Percentiles rank a stretch among this genome's conserved stretches.
These are phyloP conservation scores for Amphicarpaea edgeworthii DNA, from an alignment of 306 rosid genomes.

Conservation along the genomic window DNA sequence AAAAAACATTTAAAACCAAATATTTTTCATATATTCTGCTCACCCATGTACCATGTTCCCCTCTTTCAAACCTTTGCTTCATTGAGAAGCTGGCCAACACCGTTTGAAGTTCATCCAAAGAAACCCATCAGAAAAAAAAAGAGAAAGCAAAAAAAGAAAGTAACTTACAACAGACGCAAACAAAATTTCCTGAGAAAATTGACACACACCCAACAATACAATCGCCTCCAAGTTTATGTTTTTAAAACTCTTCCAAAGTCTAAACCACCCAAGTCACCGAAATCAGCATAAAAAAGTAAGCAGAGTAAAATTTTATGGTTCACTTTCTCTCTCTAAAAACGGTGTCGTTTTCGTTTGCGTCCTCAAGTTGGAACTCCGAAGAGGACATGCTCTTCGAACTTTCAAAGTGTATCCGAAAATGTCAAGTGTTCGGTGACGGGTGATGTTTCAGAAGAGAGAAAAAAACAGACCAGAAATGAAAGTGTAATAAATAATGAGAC, in stretches of 20 bases:
- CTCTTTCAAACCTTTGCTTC: constrained; percentile 62
- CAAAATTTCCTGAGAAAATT: constrained; percentile 37
- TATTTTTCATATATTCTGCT: not conserved
- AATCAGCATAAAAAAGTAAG: too few relatives aligned
- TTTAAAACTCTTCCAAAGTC: constrained; percentile 26
- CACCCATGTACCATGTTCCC: constrained; percentile 37
- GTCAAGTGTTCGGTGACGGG: constrained; percentile 9
- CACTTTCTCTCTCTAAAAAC: constrained; percentile 42
- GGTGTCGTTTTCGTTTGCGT: not conserved
- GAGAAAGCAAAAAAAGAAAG: not conserved
- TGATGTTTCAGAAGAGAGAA: not conserved
- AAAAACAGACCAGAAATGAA: not conserved
- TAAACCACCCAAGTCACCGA: not conserved
- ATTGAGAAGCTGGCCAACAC: constrained; percentile 60
- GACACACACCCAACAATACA: constrained; percentile 37
- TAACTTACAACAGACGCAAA: constrained; percentile 65
- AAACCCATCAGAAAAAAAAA: constrained; percentile 30
- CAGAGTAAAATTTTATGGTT: not conserved
- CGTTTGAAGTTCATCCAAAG: constrained; percentile 46
- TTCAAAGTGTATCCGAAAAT: constrained; percentile 7
- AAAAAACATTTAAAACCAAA: not conserved
- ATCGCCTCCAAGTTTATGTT: constrained; percentile 39
- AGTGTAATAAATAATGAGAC: not conserved
- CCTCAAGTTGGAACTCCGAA: constrained; percentile 49
- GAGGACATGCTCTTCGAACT: constrained; percentile 26